Evolutionary conservation across 2,329 filamentous ascomycete species (phyloP).

Genomic region (Colletotrichum higginsianum): DNA sequence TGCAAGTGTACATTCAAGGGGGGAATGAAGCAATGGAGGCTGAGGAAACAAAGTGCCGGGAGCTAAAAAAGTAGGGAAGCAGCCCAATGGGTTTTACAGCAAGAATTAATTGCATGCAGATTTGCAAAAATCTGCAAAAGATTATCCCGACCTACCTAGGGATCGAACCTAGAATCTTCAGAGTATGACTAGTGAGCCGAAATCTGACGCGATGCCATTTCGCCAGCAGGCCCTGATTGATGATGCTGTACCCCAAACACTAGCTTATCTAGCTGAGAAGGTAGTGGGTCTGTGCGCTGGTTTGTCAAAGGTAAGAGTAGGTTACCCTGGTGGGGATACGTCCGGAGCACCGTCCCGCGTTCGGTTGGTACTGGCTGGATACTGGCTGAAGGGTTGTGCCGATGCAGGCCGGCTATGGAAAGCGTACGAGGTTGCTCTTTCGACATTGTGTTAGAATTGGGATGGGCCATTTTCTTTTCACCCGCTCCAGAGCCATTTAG

Average conservation of each 20-base stretch:
- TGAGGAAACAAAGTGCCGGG: no score
- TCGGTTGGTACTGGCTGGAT: not conserved
- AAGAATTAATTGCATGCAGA: not conserved
- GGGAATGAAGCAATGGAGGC: no score
- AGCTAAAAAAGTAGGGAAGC: no score
- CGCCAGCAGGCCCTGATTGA: conserved; percentile 35
- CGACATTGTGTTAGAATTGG: not conserved
- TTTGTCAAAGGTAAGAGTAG: no score
- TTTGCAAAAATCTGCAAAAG: not conserved
- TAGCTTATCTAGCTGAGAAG: fast-evolving
- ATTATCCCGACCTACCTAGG: conserved; percentile 26
- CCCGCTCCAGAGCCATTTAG: no score
- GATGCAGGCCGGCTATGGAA: not conserved
- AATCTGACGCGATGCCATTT: conserved; percentile 43
- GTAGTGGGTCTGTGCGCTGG: not conserved
- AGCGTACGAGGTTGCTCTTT: not conserved
- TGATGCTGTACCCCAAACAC: fast-evolving
- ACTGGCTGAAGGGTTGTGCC: not conserved
- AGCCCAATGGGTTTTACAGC: no score
- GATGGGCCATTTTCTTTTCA: no score
- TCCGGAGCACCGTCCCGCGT: conserved; percentile 5
- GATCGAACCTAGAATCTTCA: conserved; percentile 43
- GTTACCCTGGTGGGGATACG: not conserved
- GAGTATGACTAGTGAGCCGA: conserved; percentile 34
- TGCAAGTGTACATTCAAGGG: no score